Base-by-base conservation (phyloP, 805 yeast genomes). In the Phaffomyces thermotolerans region DNA sequence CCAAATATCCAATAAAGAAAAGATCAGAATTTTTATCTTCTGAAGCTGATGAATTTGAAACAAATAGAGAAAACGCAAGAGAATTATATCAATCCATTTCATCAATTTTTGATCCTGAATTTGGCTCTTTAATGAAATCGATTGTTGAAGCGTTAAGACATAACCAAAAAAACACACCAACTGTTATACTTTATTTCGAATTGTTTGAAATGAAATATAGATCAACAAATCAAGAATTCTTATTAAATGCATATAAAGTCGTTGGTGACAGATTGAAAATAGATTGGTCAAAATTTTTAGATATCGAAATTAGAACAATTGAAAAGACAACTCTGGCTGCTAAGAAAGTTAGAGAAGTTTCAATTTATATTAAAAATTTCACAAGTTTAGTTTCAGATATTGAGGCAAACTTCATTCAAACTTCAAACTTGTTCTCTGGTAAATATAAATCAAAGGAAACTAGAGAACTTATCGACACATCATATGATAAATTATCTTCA, bases 161-260 rank as follows among this genome's bases (percentile, higher is more conserved):
- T 14, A 65, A 68, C 33, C 63, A 65, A 33, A 56, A 72, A 10
- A 67, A 69, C 29, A 60, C 66, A 14, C 77, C 81, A 1, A 62
- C 67, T 4, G 51, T 76, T 2, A 48, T 73, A 37, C 52, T 69
- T 2, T 58, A 68, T 33, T 51, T 78, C 9, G 81, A 78, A 45
- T 52, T 62, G 23, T 59, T 65, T n/a, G 52, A 62, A 6, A 53
- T 52, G 22, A 56, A 52, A 10, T 56, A 69, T 17, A 72, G 72
- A 9, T 63, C 75, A 8, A 67, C 81, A 2, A 75, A 77, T 57
- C 89, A 82, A 55, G 95, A 85, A 49, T 86, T 73, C 52, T 63
- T 74, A 18, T 65, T 75, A 46, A 68, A 72, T 34, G 66, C 72
- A 41, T 66, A 82, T 48, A 68, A 67, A 29, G 76, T 75, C 47